Percentiles rank a stretch among this genome's conserved stretches.
Conservation (phyloP, 2,329 filamentous ascomycete genomes). For the Canariomyces notabilis region DNA sequence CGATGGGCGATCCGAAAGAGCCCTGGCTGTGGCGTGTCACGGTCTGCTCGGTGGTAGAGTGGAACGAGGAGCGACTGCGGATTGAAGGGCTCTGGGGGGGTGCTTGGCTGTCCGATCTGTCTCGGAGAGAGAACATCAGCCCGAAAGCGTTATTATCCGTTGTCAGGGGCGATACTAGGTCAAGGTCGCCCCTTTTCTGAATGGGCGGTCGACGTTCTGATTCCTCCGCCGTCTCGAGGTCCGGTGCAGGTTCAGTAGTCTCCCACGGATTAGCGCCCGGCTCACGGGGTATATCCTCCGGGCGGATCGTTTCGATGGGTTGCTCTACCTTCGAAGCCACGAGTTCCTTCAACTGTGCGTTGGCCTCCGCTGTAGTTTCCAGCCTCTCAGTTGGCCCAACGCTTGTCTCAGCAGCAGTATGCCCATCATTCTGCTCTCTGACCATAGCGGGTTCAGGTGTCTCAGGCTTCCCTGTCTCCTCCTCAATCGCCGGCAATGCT, state of each 20-base stretch:
- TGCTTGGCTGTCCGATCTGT: neutral
- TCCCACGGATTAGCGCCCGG: neutral
- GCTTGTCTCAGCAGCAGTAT: neutral
- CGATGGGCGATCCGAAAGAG: neutral
- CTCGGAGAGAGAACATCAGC: neutral
- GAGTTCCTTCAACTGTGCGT: neutral
- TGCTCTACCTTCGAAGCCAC: neutral
- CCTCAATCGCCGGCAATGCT: no score
- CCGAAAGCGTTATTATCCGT: neutral
- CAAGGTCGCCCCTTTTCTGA: neutral
- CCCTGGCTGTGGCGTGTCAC: neutral
- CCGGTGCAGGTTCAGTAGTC: neutral
- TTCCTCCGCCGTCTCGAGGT: neutral
- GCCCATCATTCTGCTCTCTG: neutral
- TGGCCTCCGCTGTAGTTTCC: neutral
- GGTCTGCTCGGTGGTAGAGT: neutral
- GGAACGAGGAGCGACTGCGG: neutral
- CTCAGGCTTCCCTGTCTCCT: neutral
- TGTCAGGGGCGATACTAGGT: neutral
- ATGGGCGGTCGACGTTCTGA: neutral
- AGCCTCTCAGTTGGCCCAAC: neutral
- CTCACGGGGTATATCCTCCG: neutral
- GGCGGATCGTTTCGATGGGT: neutral
- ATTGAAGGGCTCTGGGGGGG: neutral
- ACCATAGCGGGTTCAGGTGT: no score